Percentiles rank a stretch among this genome's conserved stretches.
Evolutionary conservation across 2,329 filamentous ascomycete species (phyloP).

Genomic region (Blastomyces parvus): DNA sequence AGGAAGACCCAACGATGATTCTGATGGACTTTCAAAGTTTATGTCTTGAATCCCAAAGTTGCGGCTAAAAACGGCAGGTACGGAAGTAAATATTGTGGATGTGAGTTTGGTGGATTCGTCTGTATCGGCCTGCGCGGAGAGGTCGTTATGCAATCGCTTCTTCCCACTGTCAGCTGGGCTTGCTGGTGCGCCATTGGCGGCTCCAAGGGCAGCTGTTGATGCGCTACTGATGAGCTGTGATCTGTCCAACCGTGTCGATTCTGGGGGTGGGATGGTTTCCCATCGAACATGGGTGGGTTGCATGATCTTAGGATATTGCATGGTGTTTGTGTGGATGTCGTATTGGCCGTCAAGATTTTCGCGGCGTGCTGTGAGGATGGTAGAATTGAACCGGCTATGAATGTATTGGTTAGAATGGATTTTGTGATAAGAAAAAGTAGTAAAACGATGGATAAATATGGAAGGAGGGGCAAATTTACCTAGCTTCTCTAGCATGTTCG

Average conservation of each 20-base stretch:
- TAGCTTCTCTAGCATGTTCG: constrained; percentile 84
- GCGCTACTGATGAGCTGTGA: constrained; percentile 25
- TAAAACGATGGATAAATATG: not conserved
- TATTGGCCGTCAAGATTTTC: constrained; percentile 69
- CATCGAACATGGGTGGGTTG: constrained; percentile 82
- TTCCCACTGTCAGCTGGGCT: constrained; percentile 6
- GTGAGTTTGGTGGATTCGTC: constrained; percentile 11
- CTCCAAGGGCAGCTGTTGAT: constrained; percentile 23
- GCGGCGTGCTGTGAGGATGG: constrained; percentile 58
- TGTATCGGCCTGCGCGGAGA: constrained; percentile 13
- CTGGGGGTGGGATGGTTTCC: constrained; percentile 54
- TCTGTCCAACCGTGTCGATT: constrained; percentile 21
- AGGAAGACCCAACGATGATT: constrained; percentile 4
- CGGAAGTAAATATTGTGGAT: constrained; percentile 42
- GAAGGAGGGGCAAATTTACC: constrained; percentile 45
- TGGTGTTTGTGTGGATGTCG: constrained; percentile 84
- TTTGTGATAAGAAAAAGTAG: not conserved
- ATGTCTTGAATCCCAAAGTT: constrained; percentile 57
- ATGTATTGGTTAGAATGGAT: constrained; percentile 14
- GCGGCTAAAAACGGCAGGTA: constrained; percentile 49
- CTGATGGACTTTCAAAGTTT: constrained; percentile 36
- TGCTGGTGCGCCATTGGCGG: constrained; percentile 25
- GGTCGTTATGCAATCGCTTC: constrained; percentile 14
- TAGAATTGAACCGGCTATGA: constrained; percentile 70
- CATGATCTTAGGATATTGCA: constrained; percentile 80